Base-by-base conservation (phyloP, 1,139 yeast genomes). In the Suhomyces bokatorum region DNA sequence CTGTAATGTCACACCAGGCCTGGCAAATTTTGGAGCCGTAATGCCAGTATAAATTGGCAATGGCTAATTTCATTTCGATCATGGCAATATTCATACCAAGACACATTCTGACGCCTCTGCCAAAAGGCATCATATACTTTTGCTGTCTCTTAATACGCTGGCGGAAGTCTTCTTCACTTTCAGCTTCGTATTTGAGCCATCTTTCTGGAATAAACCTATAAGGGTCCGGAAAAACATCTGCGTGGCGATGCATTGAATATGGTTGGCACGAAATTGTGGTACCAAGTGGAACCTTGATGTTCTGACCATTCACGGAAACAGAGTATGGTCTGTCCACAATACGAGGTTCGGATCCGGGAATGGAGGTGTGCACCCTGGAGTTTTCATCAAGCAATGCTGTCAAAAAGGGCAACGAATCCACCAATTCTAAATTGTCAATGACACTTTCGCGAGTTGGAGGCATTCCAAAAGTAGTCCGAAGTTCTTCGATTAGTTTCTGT, bases 101-200 rank as follows among this genome's bases (percentile, higher is more conserved):
- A 55, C 91, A 85, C 90, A 83, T 83, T 48, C 90, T 67, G n/a
- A 82, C 73, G 2, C 91, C 91, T 38, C 81, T 78, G 1, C 91
- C 90, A 67, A 85, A 85, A 0, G 86, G 83, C 75, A 83, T 77
- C 74, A 83, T 77, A 52, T 71, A 73, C 46, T 70, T 73, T 47
- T 73, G 71, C 78, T 82, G 84, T 14, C 45, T 43, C 42, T 67
- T 70, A 22, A 77, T 56, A 37, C 84, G 63, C 4, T 53, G 54
- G 35, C 55, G 60, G 58, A 44, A 75, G n/a, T 68, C 72, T 2
- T 47, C 54, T 1, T 55, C 59, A 2, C 67, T 37, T 52, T 77
- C 81, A 14, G 52, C 54, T 11, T 59, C 57, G 43, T 64, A 52
- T 43, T 62, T 62, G 28, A 81, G 56, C 90, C 91, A 85, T 50